These are phyloP conservation scores for Yamadazyma dushanensis DNA, from an alignment of 1,139 yeast genomes.

Conservation along the genomic window DNA sequence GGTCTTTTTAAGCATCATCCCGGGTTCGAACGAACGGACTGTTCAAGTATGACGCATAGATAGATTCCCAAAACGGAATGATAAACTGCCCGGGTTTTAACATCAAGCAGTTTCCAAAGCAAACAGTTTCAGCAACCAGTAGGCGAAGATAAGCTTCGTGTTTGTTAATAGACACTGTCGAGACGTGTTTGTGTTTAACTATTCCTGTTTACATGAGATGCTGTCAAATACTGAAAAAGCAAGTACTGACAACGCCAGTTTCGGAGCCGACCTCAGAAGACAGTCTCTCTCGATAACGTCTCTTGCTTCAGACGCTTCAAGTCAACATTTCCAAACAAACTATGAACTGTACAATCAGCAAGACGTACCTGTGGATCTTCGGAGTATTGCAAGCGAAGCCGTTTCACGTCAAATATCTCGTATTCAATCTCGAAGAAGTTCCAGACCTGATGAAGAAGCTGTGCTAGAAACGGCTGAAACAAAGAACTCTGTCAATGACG, in stretches of 20 bases:
- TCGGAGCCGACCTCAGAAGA: too few species aligned
- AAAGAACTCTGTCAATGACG: background rate
- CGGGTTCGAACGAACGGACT: too few species aligned
- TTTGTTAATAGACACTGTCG: too few species aligned
- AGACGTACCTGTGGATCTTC: constrained; percentile 18
- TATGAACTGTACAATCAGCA: constrained; percentile 5
- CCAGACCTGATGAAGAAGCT: background rate
- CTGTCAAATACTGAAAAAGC: background rate
- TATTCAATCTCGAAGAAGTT: constrained; percentile 17
- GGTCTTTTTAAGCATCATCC: too few species aligned
- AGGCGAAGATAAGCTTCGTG: too few species aligned
- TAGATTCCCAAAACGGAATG: too few species aligned
- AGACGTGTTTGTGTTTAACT: too few species aligned
- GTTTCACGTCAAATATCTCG: constrained; percentile 18
- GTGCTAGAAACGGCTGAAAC: background rate
- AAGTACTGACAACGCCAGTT: background rate
- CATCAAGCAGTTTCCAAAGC: too few species aligned
- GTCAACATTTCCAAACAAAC: background rate
- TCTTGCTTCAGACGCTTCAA: background rate
- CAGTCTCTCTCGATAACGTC: background rate
- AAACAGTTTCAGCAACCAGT: too few species aligned
- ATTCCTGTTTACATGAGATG: background rate
- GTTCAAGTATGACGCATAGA: too few species aligned
- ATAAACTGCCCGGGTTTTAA: too few species aligned
- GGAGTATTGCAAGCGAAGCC: constrained; percentile 20